phyloP scores from a whole-genome alignment of 352 stramenopile species.

The Globisporangium paroecandrum region DNA sequence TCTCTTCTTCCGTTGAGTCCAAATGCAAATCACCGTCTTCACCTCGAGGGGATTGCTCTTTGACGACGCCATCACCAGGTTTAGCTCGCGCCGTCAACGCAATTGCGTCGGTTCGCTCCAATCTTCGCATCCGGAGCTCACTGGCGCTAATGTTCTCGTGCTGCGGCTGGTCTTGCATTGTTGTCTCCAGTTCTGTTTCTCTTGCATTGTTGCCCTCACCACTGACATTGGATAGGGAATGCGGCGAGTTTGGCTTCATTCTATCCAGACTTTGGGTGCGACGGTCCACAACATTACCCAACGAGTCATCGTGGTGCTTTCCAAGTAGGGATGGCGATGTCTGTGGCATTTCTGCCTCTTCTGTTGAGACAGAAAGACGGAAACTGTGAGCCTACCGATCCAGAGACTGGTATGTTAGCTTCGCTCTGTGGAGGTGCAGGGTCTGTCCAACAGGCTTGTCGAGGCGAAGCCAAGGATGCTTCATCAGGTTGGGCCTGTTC shows the following conservation, averaged over 20 bases:
- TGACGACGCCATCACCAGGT: neutral
- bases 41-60: neutral
- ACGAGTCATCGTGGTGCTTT: neutral
- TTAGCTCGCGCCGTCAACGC: neutral
- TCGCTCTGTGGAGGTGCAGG: neutral
- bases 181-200: too few relatives aligned
- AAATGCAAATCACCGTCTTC: neutral
- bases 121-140: neutral
- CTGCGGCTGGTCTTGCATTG: neutral
- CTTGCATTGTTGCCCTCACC: too few relatives aligned
- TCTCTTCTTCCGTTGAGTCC: neutral
- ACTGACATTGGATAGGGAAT: too few relatives aligned
- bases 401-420: neutral
- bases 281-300: neutral
- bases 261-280: neutral
- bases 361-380: neutral
- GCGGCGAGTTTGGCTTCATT: neutral
- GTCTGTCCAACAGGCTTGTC: slow-evolving; percentile 16
- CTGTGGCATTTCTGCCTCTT: neutral
- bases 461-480: neutral
- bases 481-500: neutral
- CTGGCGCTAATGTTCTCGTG: neutral
- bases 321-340: neutral
- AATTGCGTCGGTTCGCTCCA: neutral
- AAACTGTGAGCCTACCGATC: neutral